Percentiles rank a stretch among this genome's conserved stretches.
phyloP scores from a whole-genome alignment of 176 grass and related monocot species.

The Thinopyrum elongatum region DNA sequence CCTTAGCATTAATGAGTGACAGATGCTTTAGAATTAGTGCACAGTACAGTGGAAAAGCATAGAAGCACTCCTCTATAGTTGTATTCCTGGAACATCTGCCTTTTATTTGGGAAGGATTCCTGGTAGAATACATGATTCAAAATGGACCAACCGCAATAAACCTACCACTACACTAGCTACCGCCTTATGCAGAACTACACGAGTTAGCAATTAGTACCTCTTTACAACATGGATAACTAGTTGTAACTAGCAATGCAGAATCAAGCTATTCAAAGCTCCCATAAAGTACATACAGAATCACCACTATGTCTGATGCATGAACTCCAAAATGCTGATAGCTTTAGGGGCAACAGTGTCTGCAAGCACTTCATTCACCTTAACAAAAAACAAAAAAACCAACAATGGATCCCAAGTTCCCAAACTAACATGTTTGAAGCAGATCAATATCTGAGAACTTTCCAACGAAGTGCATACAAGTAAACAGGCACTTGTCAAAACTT shows the following conservation, averaged over 20 bases:
- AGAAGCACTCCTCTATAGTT: background rate
- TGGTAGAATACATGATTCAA: constrained; percentile 9
- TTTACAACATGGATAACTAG: background rate
- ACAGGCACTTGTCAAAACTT: background rate
- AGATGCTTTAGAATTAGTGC: too few species aligned
- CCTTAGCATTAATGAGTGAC: too few species aligned
- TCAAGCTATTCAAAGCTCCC: background rate
- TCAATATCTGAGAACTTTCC: background rate
- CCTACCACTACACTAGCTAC: background rate
- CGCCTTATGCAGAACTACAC: background rate
- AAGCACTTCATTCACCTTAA: background rate
- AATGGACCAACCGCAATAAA: background rate
- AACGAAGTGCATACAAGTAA: background rate
- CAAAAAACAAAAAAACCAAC: constrained; percentile 3
- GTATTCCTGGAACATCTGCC: background rate
- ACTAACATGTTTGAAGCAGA: background rate
- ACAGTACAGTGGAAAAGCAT: too few species aligned
- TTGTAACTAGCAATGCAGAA: background rate
- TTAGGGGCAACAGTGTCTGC: background rate
- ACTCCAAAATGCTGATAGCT: background rate
- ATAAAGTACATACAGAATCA: background rate
- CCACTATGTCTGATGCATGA: background rate
- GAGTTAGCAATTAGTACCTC: background rate
- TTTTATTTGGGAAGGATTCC: constrained; percentile 8
- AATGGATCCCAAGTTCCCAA: constrained; percentile 7